A percentile compares a stretch with the other conserved stretches of the same genome.
These are phyloP conservation scores for Clathrospora elynae DNA, from an alignment of 2,329 filamentous ascomycete genomes.

Conservation along the genomic window DNA sequence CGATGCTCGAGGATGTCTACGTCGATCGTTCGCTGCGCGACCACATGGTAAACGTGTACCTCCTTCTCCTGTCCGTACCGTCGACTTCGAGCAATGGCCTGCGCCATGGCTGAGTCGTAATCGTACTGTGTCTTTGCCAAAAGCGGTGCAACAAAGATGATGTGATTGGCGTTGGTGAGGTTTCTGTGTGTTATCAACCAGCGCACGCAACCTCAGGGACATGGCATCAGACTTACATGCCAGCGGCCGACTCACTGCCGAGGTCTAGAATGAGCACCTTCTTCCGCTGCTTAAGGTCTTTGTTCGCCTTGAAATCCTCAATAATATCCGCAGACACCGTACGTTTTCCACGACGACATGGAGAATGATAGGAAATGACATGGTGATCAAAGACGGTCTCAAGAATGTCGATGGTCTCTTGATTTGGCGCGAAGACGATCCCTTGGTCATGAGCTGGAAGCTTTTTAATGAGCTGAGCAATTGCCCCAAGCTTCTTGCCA, in stretches of 20 bases:
- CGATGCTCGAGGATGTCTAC: slow-evolving; percentile 55
- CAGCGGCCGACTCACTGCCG: slow-evolving; percentile 62
- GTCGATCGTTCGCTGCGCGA: slow-evolving; percentile 73
- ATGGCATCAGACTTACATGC: slow-evolving; percentile 55
- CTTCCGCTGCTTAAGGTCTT: slow-evolving; percentile 28
- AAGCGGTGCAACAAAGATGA: slow-evolving; percentile 66
- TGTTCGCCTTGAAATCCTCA: slow-evolving; percentile 38
- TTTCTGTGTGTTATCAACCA: slow-evolving; percentile 53
- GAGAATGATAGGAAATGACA: slow-evolving; percentile 23
- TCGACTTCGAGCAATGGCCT: slow-evolving; percentile 65
- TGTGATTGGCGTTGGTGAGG: slow-evolving; percentile 66
- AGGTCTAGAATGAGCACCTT: slow-evolving; percentile 64
- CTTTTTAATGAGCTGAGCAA: slow-evolving; percentile 38
- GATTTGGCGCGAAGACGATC: slow-evolving; percentile 35
- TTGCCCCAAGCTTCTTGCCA: slow-evolving; percentile 34
- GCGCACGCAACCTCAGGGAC: not conserved
- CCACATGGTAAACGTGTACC: slow-evolving; percentile 71
- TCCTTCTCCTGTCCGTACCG: slow-evolving; percentile 63
- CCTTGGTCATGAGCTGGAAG: slow-evolving; percentile 50
- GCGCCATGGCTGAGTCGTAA: slow-evolving; percentile 64
- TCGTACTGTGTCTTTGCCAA: slow-evolving; percentile 56
- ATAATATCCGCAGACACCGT: slow-evolving; percentile 22
- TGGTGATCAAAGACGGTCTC: slow-evolving; percentile 24
- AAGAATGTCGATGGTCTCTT: slow-evolving; percentile 23
- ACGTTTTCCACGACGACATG: slow-evolving; percentile 13